A percentile compares a stretch with the other conserved stretches of the same genome.
phyloP scores from a whole-genome alignment of 768 basidiomycete genomes.

The Lactifluus pinguis region DNA sequence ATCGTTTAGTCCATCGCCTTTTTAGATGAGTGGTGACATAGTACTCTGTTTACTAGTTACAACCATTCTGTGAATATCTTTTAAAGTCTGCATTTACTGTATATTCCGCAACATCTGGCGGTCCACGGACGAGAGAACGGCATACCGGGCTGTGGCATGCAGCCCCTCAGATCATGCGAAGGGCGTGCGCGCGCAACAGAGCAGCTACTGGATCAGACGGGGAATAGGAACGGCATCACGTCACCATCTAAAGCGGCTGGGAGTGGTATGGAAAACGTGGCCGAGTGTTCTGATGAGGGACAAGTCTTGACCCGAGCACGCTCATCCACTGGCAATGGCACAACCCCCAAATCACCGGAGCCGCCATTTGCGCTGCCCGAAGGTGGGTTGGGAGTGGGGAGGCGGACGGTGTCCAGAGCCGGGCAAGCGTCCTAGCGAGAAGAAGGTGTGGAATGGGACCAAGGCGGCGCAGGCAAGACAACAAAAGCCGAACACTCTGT shows the following conservation, averaged over 20 bases:
- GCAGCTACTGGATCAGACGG: constrained; percentile 31
- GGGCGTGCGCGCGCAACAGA: neutral
- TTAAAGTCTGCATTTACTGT: too few species aligned
- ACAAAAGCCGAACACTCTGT: constrained; percentile 40
- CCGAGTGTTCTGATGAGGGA: constrained; percentile 78
- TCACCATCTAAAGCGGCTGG: constrained; percentile 21
- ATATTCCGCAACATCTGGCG: too few species aligned
- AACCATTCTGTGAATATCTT: neutral
- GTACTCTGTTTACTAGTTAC: neutral
- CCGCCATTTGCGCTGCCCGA: constrained; percentile 22
- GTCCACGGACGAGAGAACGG: too few species aligned
- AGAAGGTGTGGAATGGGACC: constrained; percentile 56
- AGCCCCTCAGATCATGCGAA: constrained; percentile 9
- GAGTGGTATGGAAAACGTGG: constrained; percentile 38
- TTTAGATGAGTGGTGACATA: too few species aligned
- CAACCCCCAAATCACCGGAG: constrained; percentile 2
- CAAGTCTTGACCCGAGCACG: constrained; percentile 70
- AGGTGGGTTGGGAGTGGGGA: neutral
- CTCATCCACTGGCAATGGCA: constrained; percentile 44
- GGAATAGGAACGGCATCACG: constrained; percentile 39
- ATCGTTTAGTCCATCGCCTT: too few species aligned
- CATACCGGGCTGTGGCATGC: constrained; percentile 9
- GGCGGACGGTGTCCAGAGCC: neutral
- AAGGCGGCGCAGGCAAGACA: constrained; percentile 59
- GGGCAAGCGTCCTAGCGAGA: constrained; percentile 8